Evolutionary conservation across 2,329 filamentous ascomycete species (phyloP).

Genomic region (Talaromyces sp.): DNA sequence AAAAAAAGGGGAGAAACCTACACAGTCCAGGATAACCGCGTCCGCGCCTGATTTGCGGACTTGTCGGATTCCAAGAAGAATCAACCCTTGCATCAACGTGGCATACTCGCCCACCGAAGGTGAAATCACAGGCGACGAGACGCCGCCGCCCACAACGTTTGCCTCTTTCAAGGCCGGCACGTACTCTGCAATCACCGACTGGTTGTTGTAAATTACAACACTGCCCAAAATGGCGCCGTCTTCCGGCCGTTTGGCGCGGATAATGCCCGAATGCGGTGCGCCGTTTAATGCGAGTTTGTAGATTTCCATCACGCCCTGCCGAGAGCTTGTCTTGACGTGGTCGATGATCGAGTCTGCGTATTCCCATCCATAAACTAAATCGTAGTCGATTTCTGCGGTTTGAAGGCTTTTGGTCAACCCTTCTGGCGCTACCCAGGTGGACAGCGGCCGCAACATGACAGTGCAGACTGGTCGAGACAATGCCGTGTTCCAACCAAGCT

Average conservation of each 20-base stretch:
- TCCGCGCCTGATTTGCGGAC: conserved; percentile 72
- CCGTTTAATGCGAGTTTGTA: conserved; percentile 72
- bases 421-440: conserved; percentile 68
- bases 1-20: conserved; percentile 42
- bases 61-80: conserved; percentile 74
- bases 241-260: conserved; percentile 68
- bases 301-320: conserved; percentile 72
- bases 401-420: conserved; percentile 70
- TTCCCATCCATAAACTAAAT: conserved; percentile 74
- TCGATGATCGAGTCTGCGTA: conserved; percentile 68
- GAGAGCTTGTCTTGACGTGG: conserved; percentile 67
- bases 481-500: conserved; percentile 77
- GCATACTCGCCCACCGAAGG: conserved; percentile 63
- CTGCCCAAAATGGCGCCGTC: conserved; percentile 69
- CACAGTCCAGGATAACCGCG: conserved; percentile 73
- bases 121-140: conserved; percentile 73
- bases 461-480: conserved; percentile 61
- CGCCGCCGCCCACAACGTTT: conserved; percentile 58
- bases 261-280: conserved; percentile 69
- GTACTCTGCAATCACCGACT: conserved; percentile 62
- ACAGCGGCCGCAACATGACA: conserved; percentile 68
- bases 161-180: conserved; percentile 60
- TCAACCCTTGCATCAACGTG: conserved; percentile 69
- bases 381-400: conserved; percentile 69
- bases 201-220: conserved; percentile 70